A percentile compares a stretch with the other conserved stretches of the same genome.
These are phyloP conservation scores for Phytophthora cajani DNA, from an alignment of 352 stramenopile species.

Conservation along the genomic window DNA sequence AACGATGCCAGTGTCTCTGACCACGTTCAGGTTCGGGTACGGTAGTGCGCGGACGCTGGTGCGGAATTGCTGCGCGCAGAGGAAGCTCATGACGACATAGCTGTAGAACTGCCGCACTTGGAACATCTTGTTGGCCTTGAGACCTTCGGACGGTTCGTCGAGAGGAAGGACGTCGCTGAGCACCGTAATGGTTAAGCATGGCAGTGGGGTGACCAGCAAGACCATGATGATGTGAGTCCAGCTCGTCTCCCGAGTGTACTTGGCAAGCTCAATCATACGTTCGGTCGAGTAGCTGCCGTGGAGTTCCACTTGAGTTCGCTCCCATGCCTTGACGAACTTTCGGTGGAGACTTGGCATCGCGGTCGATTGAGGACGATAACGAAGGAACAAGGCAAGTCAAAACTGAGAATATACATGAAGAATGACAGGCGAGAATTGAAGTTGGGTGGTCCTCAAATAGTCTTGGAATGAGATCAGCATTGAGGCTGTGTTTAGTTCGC, in stretches of 20 bases:
- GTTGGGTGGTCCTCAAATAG: no score
- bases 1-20: not conserved
- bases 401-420: no score
- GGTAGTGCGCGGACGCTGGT: not conserved
- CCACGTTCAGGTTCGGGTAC: not conserved
- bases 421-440: no score
- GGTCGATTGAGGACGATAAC: no score
- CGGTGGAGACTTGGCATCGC: not conserved
- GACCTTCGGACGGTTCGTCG: not conserved
- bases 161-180: not conserved
- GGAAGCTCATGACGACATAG: not conserved
- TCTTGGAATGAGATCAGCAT: no score
- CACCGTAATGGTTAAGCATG: not conserved
- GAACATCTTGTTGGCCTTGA: not conserved
- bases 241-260: slow-evolving; percentile 5
- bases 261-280: not conserved
- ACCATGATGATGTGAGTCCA: not conserved
- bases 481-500: no score
- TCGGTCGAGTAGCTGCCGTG: slow-evolving; percentile 12
- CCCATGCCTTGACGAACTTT: slow-evolving; percentile 3
- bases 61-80: not conserved
- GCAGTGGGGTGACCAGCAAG: slow-evolving; percentile 1
- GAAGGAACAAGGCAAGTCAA: no score
- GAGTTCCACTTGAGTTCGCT: slow-evolving; percentile 13
- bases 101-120: not conserved